Evolutionary conservation across 2,329 filamentous ascomycete genomes (phyloP), one percentile per base, ranked within the genome.

Genomic region (Ophiostoma sp.): DNA sequence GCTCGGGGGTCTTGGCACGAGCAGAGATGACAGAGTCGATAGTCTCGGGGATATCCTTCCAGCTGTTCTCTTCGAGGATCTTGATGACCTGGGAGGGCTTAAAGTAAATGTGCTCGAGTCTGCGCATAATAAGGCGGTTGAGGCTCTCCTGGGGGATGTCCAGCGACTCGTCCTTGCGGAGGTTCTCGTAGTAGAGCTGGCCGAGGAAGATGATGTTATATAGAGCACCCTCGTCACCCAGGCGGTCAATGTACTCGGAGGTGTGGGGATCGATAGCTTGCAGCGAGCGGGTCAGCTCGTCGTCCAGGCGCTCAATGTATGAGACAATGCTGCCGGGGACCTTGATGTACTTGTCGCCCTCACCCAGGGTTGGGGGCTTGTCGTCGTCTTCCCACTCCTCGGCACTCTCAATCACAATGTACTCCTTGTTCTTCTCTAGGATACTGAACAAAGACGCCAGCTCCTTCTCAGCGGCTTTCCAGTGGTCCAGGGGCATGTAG

Each of bases 321-420:
- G 95, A 98, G 63, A 97, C 92, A 70, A 98, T 83, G 82, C 92
- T 97, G 76, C 95, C 96, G 27, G 95, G 92, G 69, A 99, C 87
- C 82, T 90, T 93, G 84, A 97, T 91, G 76, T 94, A 86, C 77
- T 87, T 90, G 78, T 97, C 89, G 71, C 87, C 91, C 36, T 84
- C 79, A 69, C 85, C 86, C 73, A 94, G 83, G 44, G 84, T 84
- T 14, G 95, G 95, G 55, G 88, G 85, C 83, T 97, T 98, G 75
- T 99, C 96, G 74, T 99, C 96, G 75, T 99, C 95, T 74, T 99
- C 95, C 95, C 95, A 98, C 80, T 99, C 95, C 77, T 99, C 95
- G 36, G 92, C 95, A 73, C 87, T 89, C 81, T 99, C 95, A 38
- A 95, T 84, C 64, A 99, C 92, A 66, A 98, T 84, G 76, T 94